phyloP scores from a whole-genome alignment of 768 basidiomycete genomes.

The Macrolepiota dolichaula region DNA sequence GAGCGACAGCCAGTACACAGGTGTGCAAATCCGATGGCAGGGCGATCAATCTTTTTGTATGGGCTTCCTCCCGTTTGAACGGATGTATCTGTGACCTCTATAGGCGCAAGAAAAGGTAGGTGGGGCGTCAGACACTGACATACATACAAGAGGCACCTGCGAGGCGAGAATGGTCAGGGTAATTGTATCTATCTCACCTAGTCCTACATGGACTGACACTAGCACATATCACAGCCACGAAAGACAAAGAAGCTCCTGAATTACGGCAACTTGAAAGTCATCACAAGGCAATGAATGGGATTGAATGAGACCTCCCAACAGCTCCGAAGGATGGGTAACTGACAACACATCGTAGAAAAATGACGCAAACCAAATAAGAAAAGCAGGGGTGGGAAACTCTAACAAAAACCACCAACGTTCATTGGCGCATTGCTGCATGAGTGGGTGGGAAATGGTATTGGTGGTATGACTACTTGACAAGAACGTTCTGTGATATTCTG shows the following conservation, averaged over 20 bases:
- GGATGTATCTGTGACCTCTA: background rate
- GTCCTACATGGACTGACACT: too few species aligned
- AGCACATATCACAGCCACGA: too few species aligned
- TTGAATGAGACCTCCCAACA: background rate
- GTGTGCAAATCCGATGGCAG: too few species aligned
- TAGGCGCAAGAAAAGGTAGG: background rate
- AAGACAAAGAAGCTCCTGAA: background rate
- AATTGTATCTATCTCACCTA: too few species aligned
- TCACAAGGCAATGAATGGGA: background rate
- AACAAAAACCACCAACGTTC: background rate
- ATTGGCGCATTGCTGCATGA: background rate
- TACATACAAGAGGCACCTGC: background rate
- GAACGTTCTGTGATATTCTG: background rate
- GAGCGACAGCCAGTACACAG: background rate
- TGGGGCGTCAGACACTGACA: background rate
- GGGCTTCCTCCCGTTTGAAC: conserved; percentile 3
- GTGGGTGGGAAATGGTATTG: background rate
- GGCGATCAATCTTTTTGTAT: background rate
- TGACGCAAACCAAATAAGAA: background rate
- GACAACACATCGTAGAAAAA: background rate
- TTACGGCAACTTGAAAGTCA: background rate
- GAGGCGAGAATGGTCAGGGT: background rate
- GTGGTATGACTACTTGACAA: background rate
- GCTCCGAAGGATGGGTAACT: background rate
- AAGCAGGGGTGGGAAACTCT: background rate